Evolutionary conservation across 768 basidiomycete genomes (phyloP).

Genomic region (Favolaschia claudopus): DNA sequence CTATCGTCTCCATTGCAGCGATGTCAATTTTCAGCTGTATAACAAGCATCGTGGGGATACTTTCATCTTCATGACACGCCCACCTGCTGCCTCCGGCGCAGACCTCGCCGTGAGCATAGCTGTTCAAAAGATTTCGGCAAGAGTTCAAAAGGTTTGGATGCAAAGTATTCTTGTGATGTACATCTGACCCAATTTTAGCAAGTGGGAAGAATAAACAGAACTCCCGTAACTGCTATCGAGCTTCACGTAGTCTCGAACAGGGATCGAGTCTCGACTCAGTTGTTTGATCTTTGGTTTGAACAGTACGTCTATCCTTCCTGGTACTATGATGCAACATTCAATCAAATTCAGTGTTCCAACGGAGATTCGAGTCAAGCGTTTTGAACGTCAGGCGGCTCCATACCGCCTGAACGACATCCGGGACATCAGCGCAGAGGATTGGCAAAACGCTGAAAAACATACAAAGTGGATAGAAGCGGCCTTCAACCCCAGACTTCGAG

Average conservation of each 20-base stretch:
- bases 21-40: constrained; percentile 66
- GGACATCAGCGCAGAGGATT: constrained; percentile 48
- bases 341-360: constrained; percentile 50
- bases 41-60: constrained; percentile 59
- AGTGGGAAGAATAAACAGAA: constrained; percentile 63
- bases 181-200: constrained; percentile 47
- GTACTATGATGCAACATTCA: not conserved
- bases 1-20: constrained; percentile 63
- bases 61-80: constrained; percentile 63
- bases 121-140: constrained; percentile 63
- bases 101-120: constrained; percentile 69
- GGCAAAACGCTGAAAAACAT: constrained; percentile 22
- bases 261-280: constrained; percentile 69
- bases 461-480: constrained; percentile 38
- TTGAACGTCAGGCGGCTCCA: constrained; percentile 48
- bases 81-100: constrained; percentile 49
- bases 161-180: not conserved
- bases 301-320: constrained; percentile 51
- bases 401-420: constrained; percentile 51
- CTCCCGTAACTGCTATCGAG: constrained; percentile 61
- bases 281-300: constrained; percentile 74
- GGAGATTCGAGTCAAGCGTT: constrained; percentile 54
- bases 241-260: constrained; percentile 76
- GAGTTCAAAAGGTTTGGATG: constrained; percentile 56
- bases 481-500: constrained; percentile 33